Conservation (phyloP, 2,329 filamentous ascomycete species). For the Paracoccidioides brasiliensis region DNA sequence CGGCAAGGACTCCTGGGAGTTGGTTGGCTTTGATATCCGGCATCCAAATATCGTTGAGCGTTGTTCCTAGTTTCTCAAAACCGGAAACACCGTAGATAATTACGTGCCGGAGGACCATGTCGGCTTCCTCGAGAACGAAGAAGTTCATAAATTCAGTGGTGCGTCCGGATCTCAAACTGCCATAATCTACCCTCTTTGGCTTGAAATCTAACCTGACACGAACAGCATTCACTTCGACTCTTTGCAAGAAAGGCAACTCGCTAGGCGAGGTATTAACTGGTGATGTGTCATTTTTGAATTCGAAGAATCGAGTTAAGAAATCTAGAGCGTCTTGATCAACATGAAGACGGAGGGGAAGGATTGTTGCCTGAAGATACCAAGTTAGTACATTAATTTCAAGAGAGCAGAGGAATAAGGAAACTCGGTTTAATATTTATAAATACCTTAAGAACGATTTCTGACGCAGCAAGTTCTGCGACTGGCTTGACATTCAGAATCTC, state of each 20-base stretch:
- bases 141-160: slow-evolving; percentile 99
- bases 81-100: slow-evolving; percentile 88
- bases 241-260: slow-evolving; percentile 75
- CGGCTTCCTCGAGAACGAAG: slow-evolving; percentile 74
- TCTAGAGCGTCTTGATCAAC: slow-evolving; percentile 96
- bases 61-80: slow-evolving; percentile 79
- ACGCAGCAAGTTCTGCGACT: slow-evolving; percentile 67
- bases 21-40: slow-evolving; percentile 84
- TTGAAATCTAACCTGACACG: slow-evolving; percentile 90
- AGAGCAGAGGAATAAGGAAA: not conserved
- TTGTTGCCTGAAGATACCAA: slow-evolving; percentile 38
- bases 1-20: slow-evolving; percentile 75
- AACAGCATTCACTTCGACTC: slow-evolving; percentile 74
- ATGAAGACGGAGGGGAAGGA: slow-evolving; percentile 79
- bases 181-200: slow-evolving; percentile 94
- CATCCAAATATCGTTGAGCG: slow-evolving; percentile 92
- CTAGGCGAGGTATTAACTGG: slow-evolving; percentile 40
- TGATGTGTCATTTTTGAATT: slow-evolving; percentile 71
- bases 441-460: slow-evolving; percentile 73
- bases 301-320: slow-evolving; percentile 94
- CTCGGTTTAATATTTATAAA: slow-evolving; percentile 8
- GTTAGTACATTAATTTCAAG: slow-evolving; percentile 9
- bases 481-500: slow-evolving; percentile 82
- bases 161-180: slow-evolving; percentile 76
- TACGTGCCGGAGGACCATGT: slow-evolving; percentile 72